phyloP scores from a whole-genome alignment of 495 filamentous ascomycete genomes.

The Astrothelium subdiscretum region DNA sequence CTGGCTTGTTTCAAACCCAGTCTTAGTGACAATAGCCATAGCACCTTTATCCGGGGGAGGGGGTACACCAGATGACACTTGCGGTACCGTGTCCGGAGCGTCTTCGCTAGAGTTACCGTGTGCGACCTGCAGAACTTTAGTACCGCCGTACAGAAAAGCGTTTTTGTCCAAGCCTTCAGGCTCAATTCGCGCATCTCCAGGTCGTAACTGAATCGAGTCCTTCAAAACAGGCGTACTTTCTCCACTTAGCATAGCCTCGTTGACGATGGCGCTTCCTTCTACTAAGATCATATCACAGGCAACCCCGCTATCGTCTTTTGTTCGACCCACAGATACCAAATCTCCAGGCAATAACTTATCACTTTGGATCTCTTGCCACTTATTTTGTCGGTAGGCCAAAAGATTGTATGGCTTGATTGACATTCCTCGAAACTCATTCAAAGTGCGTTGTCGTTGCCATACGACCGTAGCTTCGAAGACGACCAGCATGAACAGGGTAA shows the following conservation, averaged over 20 bases:
- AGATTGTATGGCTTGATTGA: conserved; percentile 96
- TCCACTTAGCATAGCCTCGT: conserved; percentile 97
- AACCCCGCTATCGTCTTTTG: conserved; percentile 93
- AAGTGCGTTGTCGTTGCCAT: conserved; percentile 95
- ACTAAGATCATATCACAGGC: conserved; percentile 95
- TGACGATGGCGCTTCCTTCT: conserved; percentile 93
- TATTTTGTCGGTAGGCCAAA: conserved; percentile 72
- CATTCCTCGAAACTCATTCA: conserved; percentile 97
- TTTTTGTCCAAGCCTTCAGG: conserved; percentile 92
- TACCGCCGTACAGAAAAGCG: conserved; percentile 89
- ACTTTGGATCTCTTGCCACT: conserved; percentile 82
- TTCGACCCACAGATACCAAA: conserved; percentile 83
- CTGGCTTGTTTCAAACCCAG: conserved; percentile 96
- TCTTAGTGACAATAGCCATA: conserved; percentile 90
- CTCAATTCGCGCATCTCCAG: conserved; percentile 72
- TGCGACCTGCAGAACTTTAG: conserved; percentile 91
- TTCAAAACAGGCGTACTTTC: conserved; percentile 96
- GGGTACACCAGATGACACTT: conserved; percentile 57
- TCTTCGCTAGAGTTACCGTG: conserved; percentile 66
- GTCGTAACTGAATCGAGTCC: conserved; percentile 87
- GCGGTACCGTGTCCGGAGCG: conserved; percentile 44
- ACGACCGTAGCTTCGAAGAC: conserved; percentile 97
- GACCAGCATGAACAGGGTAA: conserved; percentile 96
- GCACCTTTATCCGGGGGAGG: conserved; percentile 83
- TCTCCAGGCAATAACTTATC: conserved; percentile 95